phyloP scores from a whole-genome alignment of 225 moss, liverwort and hornwort genomes.

The Polytrichum formosum region DNA sequence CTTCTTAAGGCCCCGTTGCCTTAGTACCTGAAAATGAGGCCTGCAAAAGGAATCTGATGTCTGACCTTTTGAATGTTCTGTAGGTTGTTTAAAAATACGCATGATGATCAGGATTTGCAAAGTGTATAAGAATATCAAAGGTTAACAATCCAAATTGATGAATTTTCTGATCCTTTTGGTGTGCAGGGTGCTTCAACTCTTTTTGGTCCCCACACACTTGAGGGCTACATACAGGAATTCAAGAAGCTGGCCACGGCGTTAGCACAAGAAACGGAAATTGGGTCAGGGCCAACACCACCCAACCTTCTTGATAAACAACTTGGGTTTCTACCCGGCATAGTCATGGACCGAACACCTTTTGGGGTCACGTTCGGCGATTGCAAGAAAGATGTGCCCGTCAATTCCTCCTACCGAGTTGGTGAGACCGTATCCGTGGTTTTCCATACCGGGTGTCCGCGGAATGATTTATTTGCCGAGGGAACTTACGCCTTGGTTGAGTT shows the following conservation, averaged over 20 bases:
- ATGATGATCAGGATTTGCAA: no score
- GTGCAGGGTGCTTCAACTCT: conserved; percentile 87
- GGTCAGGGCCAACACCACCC: conserved; percentile 77
- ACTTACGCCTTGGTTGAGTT: conserved; percentile 78
- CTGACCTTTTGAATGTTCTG: no score
- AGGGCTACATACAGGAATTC: conserved; percentile 90
- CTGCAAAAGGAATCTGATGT: no score
- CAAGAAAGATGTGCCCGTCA: conserved; percentile 66
- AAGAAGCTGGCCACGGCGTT: conserved; percentile 77
- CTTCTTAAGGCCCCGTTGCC: no score
- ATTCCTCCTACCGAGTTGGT: conserved; percentile 62
- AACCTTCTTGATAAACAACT: conserved; percentile 77
- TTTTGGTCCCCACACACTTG: conserved; percentile 84
- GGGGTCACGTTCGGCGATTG: conserved; percentile 74
- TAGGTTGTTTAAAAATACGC: no score
- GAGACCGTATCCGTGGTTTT: conserved; percentile 80
- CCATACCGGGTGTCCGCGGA: conserved; percentile 92
- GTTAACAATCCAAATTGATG: no score
- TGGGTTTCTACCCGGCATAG: conserved; percentile 80
- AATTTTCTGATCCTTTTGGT: no score
- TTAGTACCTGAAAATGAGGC: no score
- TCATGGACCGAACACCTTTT: conserved; percentile 65
- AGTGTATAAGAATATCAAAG: no score
- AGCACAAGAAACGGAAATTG: conserved; percentile 59
- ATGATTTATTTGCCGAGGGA: conserved; percentile 82